Percentiles rank a stretch among this genome's conserved stretches.
Evolutionary conservation across 2,329 filamentous ascomycete species (phyloP).

Genomic region (Xylaria sp.): DNA sequence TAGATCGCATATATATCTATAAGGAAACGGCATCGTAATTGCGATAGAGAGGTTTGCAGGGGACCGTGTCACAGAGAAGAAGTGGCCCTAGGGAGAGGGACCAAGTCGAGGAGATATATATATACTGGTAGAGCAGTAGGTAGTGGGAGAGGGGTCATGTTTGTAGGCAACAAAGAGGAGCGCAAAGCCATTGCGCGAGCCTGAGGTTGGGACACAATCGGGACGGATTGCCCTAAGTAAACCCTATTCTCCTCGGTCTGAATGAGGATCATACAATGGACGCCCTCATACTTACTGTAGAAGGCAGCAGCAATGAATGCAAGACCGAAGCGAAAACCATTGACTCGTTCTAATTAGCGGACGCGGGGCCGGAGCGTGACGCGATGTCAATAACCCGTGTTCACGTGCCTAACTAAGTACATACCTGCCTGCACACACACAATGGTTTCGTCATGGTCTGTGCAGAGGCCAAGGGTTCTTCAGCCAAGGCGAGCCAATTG

Average conservation of each 20-base stretch:
- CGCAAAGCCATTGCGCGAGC: slow-evolving; percentile 23
- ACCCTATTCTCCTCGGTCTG: neutral
- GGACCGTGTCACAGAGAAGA: slow-evolving; percentile 10
- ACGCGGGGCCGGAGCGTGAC: slow-evolving; percentile 35
- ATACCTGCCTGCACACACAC: neutral
- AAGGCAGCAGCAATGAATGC: slow-evolving; percentile 20
- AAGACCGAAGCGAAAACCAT: neutral
- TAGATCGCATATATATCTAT: slow-evolving; percentile 78
- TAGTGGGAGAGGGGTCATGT: slow-evolving; percentile 22
- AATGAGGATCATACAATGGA: slow-evolving; percentile 2
- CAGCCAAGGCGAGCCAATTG: no score
- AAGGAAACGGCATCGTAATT: slow-evolving; percentile 66
- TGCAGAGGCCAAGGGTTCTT: no score
- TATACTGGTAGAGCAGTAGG: slow-evolving; percentile 3
- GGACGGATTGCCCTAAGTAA: slow-evolving; percentile 4
- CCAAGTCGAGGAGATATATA: slow-evolving; percentile 12
- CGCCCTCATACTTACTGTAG: neutral
- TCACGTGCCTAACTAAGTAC: slow-evolving; percentile 47
- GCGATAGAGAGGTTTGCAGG: slow-evolving; percentile 5
- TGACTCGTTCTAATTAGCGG: slow-evolving; percentile 26
- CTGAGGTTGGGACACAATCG: neutral
- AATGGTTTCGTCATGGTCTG: neutral
- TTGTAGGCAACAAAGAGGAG: slow-evolving; percentile 32
- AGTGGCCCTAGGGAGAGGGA: slow-evolving; percentile 1
- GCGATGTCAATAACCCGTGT: slow-evolving; percentile 43